Evolutionary conservation across 2,329 filamentous ascomycete species (phyloP).

Genomic region (Aspergillus sp.): DNA sequence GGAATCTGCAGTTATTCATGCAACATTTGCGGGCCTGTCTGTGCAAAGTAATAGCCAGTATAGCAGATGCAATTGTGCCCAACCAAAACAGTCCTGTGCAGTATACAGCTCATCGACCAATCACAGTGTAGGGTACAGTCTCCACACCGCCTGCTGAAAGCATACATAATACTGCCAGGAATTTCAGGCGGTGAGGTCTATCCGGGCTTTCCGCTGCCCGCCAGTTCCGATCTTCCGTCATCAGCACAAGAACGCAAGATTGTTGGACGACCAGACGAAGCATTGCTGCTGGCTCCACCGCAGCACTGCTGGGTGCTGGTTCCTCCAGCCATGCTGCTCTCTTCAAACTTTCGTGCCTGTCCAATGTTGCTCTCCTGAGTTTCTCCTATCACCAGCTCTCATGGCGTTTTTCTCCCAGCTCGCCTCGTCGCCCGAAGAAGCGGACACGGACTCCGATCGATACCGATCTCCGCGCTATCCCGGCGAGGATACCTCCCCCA

Average conservation of each 20-base stretch:
- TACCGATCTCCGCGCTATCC: constrained; percentile 58
- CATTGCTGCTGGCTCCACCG: constrained; percentile 3
- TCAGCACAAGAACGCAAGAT: background rate
- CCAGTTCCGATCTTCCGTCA: background rate
- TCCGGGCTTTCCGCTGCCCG: constrained; percentile 5
- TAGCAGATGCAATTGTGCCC: no score
- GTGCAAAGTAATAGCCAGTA: background rate
- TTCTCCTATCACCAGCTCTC: background rate
- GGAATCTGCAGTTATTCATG: no score
- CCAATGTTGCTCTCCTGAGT: background rate
- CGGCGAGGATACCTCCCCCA: constrained; percentile 82
- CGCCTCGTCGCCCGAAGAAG: constrained; percentile 13
- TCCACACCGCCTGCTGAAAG: background rate
- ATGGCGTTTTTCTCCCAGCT: constrained; percentile 17
- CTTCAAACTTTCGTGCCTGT: background rate
- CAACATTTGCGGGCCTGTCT: background rate
- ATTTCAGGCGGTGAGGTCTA: background rate
- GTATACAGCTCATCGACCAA: constrained; percentile 6
- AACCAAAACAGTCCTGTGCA: background rate
- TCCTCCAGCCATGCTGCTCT: constrained; percentile 13
- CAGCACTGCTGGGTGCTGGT: background rate
- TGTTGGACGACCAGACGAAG: constrained; percentile 1
- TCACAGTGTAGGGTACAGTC: background rate
- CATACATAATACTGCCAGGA: background rate
- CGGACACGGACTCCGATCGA: constrained; percentile 19